Conservation (phyloP, 352 stramenopile species). For the Pythium brassicae region DNA sequence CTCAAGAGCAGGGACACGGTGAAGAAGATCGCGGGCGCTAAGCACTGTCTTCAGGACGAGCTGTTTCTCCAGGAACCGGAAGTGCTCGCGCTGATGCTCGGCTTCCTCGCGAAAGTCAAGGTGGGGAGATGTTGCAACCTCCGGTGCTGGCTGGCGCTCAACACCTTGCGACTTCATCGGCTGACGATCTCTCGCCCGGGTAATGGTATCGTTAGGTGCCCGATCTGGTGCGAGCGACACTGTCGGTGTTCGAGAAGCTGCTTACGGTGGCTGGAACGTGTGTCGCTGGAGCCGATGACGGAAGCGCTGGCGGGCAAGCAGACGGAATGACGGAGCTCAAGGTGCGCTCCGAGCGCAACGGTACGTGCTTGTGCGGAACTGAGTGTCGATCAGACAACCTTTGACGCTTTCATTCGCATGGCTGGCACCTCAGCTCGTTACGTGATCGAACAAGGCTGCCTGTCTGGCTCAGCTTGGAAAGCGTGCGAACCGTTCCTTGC, state of each 20-base stretch:
- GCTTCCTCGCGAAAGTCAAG: constrained; percentile 47
- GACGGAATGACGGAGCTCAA: not conserved
- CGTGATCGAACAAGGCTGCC: constrained; percentile 30
- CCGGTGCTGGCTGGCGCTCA: too few species aligned
- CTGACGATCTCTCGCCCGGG: not conserved
- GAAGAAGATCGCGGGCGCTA: constrained; percentile 59
- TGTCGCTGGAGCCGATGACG: not conserved
- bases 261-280: constrained; percentile 11
- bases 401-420: too few species aligned
- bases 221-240: constrained; percentile 30
- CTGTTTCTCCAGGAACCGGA: constrained; percentile 57
- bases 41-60: constrained; percentile 46
- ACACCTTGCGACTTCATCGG: not conserved
- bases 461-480: constrained; percentile 31
- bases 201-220: constrained; percentile 12
- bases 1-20: constrained; percentile 61
- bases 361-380: constrained; percentile 18
- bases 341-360: constrained; percentile 37
- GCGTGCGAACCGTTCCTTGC: constrained; percentile 34
- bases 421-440: constrained; percentile 24
- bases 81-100: constrained; percentile 44
- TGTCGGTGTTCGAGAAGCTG: constrained; percentile 23
- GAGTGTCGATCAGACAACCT: not conserved
- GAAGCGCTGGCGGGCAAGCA: not conserved
- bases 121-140: too few species aligned